Percentiles rank a stretch among this genome's conserved stretches.
phyloP scores from a whole-genome alignment of 2,329 filamentous ascomycete genomes.

The Fusarium sp. region DNA sequence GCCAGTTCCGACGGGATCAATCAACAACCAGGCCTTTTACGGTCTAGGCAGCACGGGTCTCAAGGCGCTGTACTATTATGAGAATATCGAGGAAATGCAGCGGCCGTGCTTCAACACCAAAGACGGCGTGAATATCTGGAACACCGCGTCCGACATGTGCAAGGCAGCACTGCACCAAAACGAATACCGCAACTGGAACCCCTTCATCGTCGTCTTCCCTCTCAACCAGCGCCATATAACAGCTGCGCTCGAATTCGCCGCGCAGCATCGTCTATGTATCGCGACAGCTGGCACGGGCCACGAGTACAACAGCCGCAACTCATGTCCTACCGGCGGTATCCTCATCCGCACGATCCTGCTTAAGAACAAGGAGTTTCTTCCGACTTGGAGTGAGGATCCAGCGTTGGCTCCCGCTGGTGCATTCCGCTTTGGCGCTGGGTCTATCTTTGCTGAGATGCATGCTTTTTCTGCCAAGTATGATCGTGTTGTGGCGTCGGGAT shows the following conservation, averaged over 20 bases:
- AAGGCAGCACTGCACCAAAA: neutral
- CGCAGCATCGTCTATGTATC: neutral
- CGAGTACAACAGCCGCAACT: constrained; percentile 1
- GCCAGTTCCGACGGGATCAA: neutral
- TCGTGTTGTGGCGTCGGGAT: neutral
- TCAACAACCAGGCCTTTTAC: neutral
- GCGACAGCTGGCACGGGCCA: neutral
- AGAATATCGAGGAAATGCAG: neutral
- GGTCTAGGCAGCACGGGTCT: neutral
- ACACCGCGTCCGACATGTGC: neutral
- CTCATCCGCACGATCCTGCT: constrained; percentile 3
- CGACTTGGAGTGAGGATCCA: neutral
- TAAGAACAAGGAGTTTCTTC: neutral
- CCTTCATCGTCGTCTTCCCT: neutral
- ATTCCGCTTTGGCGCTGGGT: neutral
- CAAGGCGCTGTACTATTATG: neutral
- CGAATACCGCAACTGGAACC: constrained; percentile 1
- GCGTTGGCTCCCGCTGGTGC: neutral
- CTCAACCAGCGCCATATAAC: neutral
- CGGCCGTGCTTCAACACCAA: neutral
- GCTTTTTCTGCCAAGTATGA: neutral
- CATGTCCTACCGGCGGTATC: neutral
- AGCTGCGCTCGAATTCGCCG: neutral
- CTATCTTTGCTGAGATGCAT: neutral
- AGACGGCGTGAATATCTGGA: neutral